Evolutionary conservation across 352 stramenopile species (phyloP), one percentile per base, ranked within the genome.

Genomic region (Phytophthora meadii): DNA sequence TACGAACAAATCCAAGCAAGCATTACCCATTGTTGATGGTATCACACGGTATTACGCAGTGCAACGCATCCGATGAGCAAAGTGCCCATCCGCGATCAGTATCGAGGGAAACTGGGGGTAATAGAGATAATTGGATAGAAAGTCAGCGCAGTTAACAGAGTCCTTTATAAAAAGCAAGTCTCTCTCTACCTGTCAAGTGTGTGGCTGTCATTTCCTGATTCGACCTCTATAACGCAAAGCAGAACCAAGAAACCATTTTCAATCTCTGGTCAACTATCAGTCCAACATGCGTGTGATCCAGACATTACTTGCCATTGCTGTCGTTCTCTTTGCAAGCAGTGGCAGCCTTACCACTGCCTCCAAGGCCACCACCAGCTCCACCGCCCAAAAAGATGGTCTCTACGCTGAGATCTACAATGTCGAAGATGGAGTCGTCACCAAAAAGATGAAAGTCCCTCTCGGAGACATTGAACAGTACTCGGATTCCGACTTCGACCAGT

Each of bases 271-370:
- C 27, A 30, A 30, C 6, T 30, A 8, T 4, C 27, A 30, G 27
- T 30, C 6, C 27, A 30, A 30, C 4, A 65, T 65, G 56, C 56
- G 36, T 28, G 17, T 58, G 8, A 58, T 28, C 14, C 17, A 24
- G 17, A 46, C 56, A 5, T 40, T 65, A 5, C 15, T 65, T 6
- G 56, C 27, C 11, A 39, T 46, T 52, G 46, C 17, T 8, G 49
- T 52, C 19, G 8, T 65, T 58, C 27, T 65, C 19, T n/a, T 58
- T 30, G 46, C 47, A 19, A 65, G 27, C 27, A 52, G 7, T 19
- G 37, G 58, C 12, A 39, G 40, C 10, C 8, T 58, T 17, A 19
- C 37, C 14, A 28, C 28, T 49, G 55, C 55, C 19, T 57, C 55
- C 25, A 64, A 45, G 25, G 40, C 30, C n/a, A 51, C 10, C n/a